A percentile compares a stretch with the other conserved stretches of the same genome.
phyloP scores from a whole-genome alignment of 768 basidiomycete genomes.

The Auricularia sp. region DNA sequence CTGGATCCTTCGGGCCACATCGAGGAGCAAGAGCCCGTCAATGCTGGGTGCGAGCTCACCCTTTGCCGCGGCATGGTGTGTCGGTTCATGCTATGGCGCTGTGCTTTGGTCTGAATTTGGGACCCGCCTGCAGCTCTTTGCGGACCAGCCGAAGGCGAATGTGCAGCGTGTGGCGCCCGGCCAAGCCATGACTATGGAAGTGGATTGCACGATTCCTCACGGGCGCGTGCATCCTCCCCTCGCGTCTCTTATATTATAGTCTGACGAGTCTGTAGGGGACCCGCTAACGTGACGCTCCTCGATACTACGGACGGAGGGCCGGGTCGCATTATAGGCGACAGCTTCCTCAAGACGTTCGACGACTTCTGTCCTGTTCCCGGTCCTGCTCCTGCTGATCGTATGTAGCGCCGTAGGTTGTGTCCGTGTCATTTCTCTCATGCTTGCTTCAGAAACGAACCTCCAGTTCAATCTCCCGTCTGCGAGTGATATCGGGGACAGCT shows the following conservation, averaged over 20 bases:
- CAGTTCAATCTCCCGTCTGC: not conserved
- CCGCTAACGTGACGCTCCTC: not conserved
- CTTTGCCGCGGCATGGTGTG: not conserved
- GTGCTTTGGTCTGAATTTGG: not conserved
- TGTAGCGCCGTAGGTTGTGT: no score
- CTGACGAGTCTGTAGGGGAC: not conserved
- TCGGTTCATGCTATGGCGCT: not conserved
- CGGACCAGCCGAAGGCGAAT: not conserved
- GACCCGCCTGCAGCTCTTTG: not conserved
- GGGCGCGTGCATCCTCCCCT: not conserved
- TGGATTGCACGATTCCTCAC: slow-evolving; percentile 1
- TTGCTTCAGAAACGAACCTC: not conserved
- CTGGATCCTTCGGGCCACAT: not conserved
- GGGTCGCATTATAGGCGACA: not conserved
- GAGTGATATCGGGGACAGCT: not conserved
- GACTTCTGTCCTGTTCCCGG: not conserved
- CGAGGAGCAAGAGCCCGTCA: not conserved
- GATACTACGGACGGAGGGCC: not conserved
- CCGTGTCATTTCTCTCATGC: not conserved
- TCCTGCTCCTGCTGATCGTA: not conserved
- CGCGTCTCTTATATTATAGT: not conserved
- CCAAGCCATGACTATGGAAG: not conserved
- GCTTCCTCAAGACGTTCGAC: not conserved
- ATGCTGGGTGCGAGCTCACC: not conserved
- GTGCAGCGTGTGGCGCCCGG: not conserved